These are phyloP conservation scores for Lipomyces yarrowii DNA, from an alignment of 1,139 yeast genomes.

Conservation along the genomic window DNA sequence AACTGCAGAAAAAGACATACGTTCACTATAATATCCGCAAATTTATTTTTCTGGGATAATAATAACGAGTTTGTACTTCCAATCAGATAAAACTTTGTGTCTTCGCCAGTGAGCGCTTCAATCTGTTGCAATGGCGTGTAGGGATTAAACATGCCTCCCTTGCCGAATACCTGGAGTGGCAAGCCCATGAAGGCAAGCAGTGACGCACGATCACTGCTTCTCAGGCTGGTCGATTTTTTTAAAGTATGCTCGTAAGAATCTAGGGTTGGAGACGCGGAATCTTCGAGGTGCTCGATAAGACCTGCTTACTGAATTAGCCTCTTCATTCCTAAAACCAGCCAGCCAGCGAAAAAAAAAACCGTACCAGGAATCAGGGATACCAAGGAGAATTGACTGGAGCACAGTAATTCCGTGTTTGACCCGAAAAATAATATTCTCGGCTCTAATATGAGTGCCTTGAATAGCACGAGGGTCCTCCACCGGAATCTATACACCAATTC, in stretches of 20 bases:
- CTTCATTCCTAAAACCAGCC: constrained; percentile 41
- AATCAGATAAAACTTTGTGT: constrained; percentile 67
- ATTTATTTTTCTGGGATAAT: constrained; percentile 63
- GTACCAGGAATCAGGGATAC: constrained; percentile 47
- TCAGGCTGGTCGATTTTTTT: constrained; percentile 66
- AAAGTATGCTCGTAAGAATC: constrained; percentile 58
- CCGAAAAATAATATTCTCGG: constrained; percentile 68
- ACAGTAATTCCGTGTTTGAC: constrained; percentile 77
- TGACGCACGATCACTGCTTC: constrained; percentile 76
- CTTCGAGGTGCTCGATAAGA: constrained; percentile 68
- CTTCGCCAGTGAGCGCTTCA: constrained; percentile 63
- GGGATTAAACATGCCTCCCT: constrained; percentile 89
- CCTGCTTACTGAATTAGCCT: constrained; percentile 6
- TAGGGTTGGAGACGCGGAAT: constrained; percentile 78
- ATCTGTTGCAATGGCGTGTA: constrained; percentile 90
- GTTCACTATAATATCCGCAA: constrained; percentile 60
- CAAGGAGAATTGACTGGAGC: constrained; percentile 64
- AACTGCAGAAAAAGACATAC: constrained; percentile 24
- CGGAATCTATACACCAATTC: constrained; percentile 64
- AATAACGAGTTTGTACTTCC: constrained; percentile 89
- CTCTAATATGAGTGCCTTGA: constrained; percentile 79
- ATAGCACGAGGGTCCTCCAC: constrained; percentile 62
- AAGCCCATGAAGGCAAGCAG: constrained; percentile 80
- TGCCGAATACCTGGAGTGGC: constrained; percentile 82
- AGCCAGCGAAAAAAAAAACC: constrained; percentile 51